Percentiles rank a stretch among this genome's conserved stretches.
These are phyloP conservation scores for Diaporthe sp. DNA, from an alignment of 2,329 filamentous ascomycete species.

Conservation along the genomic window DNA sequence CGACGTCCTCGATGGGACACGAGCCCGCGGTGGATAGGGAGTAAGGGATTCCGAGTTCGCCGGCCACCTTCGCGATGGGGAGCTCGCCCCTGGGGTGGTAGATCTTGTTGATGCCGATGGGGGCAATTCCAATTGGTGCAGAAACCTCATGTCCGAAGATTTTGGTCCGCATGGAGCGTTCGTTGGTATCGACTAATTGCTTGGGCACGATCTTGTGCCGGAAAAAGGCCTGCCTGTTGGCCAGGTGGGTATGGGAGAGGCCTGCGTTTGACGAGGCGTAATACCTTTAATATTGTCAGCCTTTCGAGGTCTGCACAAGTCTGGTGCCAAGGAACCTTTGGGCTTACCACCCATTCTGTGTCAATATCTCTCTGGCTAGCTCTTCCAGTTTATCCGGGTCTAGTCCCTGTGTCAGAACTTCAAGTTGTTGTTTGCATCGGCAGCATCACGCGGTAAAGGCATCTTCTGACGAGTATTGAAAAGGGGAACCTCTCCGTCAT, in stretches of 20 bases:
- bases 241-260: conserved; percentile 60
- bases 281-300: conserved; percentile 46
- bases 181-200: conserved; percentile 70
- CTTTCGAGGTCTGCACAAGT: background rate
- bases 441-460: background rate
- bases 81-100: conserved; percentile 69
- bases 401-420: conserved; percentile 38
- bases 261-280: conserved; percentile 69
- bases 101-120: conserved; percentile 74
- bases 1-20: conserved; percentile 67
- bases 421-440: background rate
- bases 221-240: conserved; percentile 73
- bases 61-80: conserved; percentile 68
- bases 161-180: conserved; percentile 63
- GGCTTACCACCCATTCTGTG: conserved; percentile 63
- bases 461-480: conserved; percentile 40
- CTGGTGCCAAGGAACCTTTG: background rate
- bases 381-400: conserved; percentile 69
- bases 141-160: conserved; percentile 70
- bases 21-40: conserved; percentile 68
- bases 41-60: conserved; percentile 69
- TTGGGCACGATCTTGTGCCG: conserved; percentile 71
- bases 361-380: conserved; percentile 65
- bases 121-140: conserved; percentile 72
- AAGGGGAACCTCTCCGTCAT: conserved; percentile 38